Base-by-base conservation (phyloP, 768 basidiomycete genomes). In the Albatrellus ellisii region DNA sequence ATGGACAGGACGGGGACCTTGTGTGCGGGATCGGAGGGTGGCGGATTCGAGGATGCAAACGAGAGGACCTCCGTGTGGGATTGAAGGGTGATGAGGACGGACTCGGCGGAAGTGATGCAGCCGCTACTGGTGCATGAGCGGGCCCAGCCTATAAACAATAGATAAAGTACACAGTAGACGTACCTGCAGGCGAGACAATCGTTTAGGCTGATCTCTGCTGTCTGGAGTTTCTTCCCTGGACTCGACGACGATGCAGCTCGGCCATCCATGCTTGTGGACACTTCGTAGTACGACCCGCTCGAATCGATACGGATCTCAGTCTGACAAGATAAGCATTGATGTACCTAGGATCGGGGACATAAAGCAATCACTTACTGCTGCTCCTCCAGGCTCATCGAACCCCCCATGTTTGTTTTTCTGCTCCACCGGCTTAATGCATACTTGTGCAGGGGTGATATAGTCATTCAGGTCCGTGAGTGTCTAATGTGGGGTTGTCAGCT, bases 181-280 rank as follows among this genome's bases (percentile, higher is more conserved):
- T 55, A 88, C 92, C 90, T 95, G 72, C 95, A 98, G 20, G 95
- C 95, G 35, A 99, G 69, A 63, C 95, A 99, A 57, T 99, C 95
- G 50, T 95, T 98, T 52, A 99, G 61, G 56, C 80, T 98, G 50
- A 99, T 89, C 59, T 98, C 85, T 2, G 95, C 95, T 51, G 89
- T 88, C 53, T 89, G 75, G 9, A 99, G 69, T 60, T 87, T 91
- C 59, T 68, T 69, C 25, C 60, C 59, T 25, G 51, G 51, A 27
- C 21, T 33, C 20, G 44, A 46, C 45, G 22, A 41, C 40, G 8
- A 55, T 32, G 52, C 24, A 12, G 52, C 49, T 24, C 50, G 39
- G 14, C 52, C 54, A 18, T 58, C 60, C 11, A 62, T 51, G n/a
- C n/a, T n/a, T n/a, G n/a, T n/a, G 6, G 71, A 55, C 7, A 92